Evolutionary conservation across 176 grass and related monocot genomes (phyloP).

Genomic region (Stipa capillata): DNA sequence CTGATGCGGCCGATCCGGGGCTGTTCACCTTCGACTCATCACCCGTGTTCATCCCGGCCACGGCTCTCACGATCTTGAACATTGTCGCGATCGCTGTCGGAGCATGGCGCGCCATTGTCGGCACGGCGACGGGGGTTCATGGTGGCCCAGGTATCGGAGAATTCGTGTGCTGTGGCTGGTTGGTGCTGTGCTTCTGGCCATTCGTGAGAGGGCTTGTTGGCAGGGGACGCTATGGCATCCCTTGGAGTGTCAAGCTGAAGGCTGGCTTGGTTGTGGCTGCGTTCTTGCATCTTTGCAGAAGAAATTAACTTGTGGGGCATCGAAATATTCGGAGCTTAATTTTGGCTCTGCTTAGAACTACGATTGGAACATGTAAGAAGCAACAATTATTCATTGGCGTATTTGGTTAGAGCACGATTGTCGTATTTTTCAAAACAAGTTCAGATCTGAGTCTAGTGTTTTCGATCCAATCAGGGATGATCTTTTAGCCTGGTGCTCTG

Average conservation of each 20-base stretch:
- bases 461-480: too few species aligned
- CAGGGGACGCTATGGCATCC: constrained; percentile 37
- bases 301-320: not conserved
- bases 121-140: not conserved
- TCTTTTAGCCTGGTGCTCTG: too few species aligned
- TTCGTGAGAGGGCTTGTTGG: constrained; percentile 40
- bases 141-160: constrained; percentile 5
- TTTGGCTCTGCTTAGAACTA: not conserved
- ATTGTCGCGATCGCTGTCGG: not conserved
- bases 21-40: constrained; percentile 56
- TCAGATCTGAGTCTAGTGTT: too few species aligned
- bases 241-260: constrained; percentile 36
- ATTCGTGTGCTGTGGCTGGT: constrained; percentile 27
- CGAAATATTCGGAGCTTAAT: not conserved
- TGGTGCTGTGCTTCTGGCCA: constrained; percentile 42
- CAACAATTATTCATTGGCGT: too few species aligned
- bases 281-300: constrained; percentile 29
- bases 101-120: not conserved
- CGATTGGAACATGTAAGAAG: too few species aligned
- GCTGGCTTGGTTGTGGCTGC: constrained; percentile 3
- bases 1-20: not conserved
- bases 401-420: too few species aligned
- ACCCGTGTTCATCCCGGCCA: constrained; percentile 29
- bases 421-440: too few species aligned
- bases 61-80: constrained; percentile 11